Evolutionary conservation across 75 land plant species (phyloP).

Genomic region (Picea glauca): DNA sequence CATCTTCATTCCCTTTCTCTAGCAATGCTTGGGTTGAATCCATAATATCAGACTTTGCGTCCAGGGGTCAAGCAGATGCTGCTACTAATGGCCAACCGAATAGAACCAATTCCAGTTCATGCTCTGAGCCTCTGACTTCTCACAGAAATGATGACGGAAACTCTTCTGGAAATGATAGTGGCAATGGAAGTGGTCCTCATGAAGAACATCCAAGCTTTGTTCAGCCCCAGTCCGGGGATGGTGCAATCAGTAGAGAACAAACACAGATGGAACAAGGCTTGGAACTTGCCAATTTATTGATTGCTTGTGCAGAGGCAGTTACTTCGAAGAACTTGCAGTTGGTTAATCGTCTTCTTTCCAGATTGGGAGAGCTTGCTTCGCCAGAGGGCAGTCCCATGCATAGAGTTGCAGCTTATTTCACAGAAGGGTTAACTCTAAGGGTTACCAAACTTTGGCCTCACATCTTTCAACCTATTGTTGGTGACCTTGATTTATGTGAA

Average conservation of each 20-base stretch:
- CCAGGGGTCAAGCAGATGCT: slow-evolving; percentile 28
- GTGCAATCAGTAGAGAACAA: slow-evolving; percentile 9
- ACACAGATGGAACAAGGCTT: slow-evolving; percentile 26
- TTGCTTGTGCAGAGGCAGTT: slow-evolving; percentile 71
- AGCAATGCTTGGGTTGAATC: slow-evolving; percentile 45
- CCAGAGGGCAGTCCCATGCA: slow-evolving; percentile 61
- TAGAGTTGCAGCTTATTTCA: slow-evolving; percentile 74
- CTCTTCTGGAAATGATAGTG: slow-evolving; percentile 27
- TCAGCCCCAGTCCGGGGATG: slow-evolving; percentile 2
- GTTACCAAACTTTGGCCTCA: slow-evolving; percentile 74
- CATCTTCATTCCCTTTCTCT: slow-evolving; percentile 20
- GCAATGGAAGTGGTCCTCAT: slow-evolving; percentile 22
- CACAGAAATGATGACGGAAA: slow-evolving; percentile 15
- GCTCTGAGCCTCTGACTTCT: slow-evolving; percentile 24
- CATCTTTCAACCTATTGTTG: slow-evolving; percentile 40
- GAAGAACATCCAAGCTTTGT: slow-evolving; percentile 9
- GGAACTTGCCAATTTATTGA: slow-evolving; percentile 69
- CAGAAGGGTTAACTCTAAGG: slow-evolving; percentile 80
- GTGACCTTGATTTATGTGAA: slow-evolving; percentile 39
- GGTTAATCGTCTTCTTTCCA: slow-evolving; percentile 45
- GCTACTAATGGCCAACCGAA: slow-evolving; percentile 14
- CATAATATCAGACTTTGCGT: slow-evolving; percentile 27
- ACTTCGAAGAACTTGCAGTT: slow-evolving; percentile 45
- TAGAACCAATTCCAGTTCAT: slow-evolving; percentile 29
- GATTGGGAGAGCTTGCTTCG: slow-evolving; percentile 78